Base-by-base conservation (phyloP, 148 eudicot genomes). In the Amaranthus palmeri region DNA sequence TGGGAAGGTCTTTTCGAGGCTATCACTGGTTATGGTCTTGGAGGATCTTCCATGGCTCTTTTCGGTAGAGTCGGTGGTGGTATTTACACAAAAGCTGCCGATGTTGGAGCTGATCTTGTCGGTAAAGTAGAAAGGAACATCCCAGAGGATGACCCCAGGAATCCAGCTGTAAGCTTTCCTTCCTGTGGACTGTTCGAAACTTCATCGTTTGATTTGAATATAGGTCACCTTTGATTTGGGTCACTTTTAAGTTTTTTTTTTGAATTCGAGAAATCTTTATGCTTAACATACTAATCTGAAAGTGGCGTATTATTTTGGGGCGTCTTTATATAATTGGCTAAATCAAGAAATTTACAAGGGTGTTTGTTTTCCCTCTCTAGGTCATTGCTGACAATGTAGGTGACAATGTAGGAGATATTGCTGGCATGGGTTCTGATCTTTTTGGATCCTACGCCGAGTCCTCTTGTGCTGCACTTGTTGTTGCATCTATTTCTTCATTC, bases 321-420 rank as follows among this genome's bases (percentile, higher is more conserved):
- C 11, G 17, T 46, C 4, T 0, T 8, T n/a, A 45, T 67, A 13
- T 57, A 55, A 8, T 47, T 72, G 40, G 36, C n/a, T 54, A 42
- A 3, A 11, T 49, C 48, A 0, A 14, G 59, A n/a, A 18, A 40
- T 61, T 65, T 52, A 65, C 8, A 9, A 51, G 56, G 54, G 18
- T 15, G 8, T 43, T 46, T 9, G 46, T 8, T 60, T 77, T 48
- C 71, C 78, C 8, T 53, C 50, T 71, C 4, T 66, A 92, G 98
- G 98, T 93, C 63, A 93, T 93, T 81, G 98, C 98, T 75, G 98
- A 93, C 65, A 93, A 93, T 83, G 97, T 92, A 13, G 97, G 97
- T 73, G 97, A 92, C 77, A 92, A 92, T 75, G 98, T 93, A 71
- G 98, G 98, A 11, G 98, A 93, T 81, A 92, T 92, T 82, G 97